A percentile compares a stretch with the other conserved stretches of the same genome.
Evolutionary conservation across 2,329 filamentous ascomycete species (phyloP).

Genomic region (Xylariomycetidae sp.): DNA sequence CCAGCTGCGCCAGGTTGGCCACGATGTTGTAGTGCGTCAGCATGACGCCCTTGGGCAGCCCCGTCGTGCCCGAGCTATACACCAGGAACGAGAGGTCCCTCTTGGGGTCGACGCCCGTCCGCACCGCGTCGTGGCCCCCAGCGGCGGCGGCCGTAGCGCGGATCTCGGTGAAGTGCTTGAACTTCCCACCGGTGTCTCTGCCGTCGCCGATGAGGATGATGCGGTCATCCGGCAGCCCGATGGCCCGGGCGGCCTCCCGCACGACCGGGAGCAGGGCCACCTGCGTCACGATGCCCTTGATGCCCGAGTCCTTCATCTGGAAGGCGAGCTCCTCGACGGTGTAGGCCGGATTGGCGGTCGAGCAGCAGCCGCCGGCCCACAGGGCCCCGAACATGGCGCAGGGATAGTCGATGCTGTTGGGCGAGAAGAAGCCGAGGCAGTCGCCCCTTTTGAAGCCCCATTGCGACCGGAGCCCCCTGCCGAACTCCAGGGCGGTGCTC

Average conservation of each 20-base stretch:
- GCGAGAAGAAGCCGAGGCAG: slow-evolving; percentile 75
- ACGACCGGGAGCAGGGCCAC: slow-evolving; percentile 60
- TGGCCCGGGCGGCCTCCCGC: slow-evolving; percentile 61
- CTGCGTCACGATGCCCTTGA: slow-evolving; percentile 74
- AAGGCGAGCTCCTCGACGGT: slow-evolving; percentile 78
- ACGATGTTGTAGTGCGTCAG: slow-evolving; percentile 80
- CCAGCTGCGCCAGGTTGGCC: slow-evolving; percentile 61
- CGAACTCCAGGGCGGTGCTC: slow-evolving; percentile 67
- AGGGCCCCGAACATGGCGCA: slow-evolving; percentile 71
- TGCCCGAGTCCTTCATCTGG: slow-evolving; percentile 74
- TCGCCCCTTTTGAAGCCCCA: slow-evolving; percentile 82
- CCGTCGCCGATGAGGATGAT: slow-evolving; percentile 74
- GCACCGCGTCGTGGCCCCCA: slow-evolving; percentile 45
- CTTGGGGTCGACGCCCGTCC: slow-evolving; percentile 58
- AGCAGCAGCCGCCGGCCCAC: slow-evolving; percentile 78
- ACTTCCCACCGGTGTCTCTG: slow-evolving; percentile 50
- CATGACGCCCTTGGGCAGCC: slow-evolving; percentile 87
- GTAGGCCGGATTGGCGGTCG: slow-evolving; percentile 86
- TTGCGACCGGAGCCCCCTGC: slow-evolving; percentile 67
- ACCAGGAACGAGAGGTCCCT: slow-evolving; percentile 80
- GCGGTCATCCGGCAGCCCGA: slow-evolving; percentile 64
- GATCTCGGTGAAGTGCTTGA: slow-evolving; percentile 71
- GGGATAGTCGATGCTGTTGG: slow-evolving; percentile 82
- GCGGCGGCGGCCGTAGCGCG: slow-evolving; percentile 59
- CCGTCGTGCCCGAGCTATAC: slow-evolving; percentile 87